These are phyloP conservation scores for Plasmodium gallinaceum DNA, from an alignment of 169 alveolate genomes.

Conservation along the genomic window DNA sequence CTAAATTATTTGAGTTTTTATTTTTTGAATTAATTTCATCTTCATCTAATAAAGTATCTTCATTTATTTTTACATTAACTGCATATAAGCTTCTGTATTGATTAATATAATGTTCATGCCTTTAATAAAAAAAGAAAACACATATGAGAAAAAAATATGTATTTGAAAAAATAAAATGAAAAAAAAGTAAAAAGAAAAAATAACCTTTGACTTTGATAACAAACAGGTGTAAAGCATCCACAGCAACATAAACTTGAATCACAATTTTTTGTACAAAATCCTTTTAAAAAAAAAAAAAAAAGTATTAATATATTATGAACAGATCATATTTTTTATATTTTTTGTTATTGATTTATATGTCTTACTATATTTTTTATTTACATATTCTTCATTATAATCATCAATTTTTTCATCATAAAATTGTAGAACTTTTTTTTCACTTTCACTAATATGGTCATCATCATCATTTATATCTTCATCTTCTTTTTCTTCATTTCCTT, in stretches of 20 bases:
- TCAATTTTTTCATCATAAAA: conserved; percentile 74
- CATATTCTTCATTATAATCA: conserved; percentile 71
- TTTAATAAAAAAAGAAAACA: not conserved
- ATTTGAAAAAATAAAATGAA: not conserved
- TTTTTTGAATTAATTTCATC: conserved; percentile 27
- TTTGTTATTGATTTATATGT: not conserved
- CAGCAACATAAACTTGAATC: conserved; percentile 75
- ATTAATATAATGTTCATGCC: conserved; percentile 59
- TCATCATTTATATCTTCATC: conserved; percentile 20
- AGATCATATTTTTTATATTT: too few species aligned
- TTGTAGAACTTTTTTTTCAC: conserved; percentile 66
- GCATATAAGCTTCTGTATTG: conserved; percentile 73
- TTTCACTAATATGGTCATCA: conserved; percentile 51
- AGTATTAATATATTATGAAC: not conserved
- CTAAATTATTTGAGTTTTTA: too few species aligned
- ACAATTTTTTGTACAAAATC: conserved; percentile 51
- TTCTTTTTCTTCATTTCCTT: conserved; percentile 1
- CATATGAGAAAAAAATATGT: not conserved
- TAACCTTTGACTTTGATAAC: conserved; percentile 75
- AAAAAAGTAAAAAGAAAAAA: conserved; percentile 7
- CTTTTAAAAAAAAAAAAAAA: conserved; percentile 14
- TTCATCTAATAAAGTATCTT: conserved; percentile 34
- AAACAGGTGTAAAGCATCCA: conserved; percentile 73
- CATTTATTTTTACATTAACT: conserved; percentile 46
- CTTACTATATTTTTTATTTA: conserved; percentile 76